Evolutionary conservation across 192 early-diverging fungal genomes (phyloP), one percentile per base, ranked within the genome.

Genomic region (Coemansia sp.): DNA sequence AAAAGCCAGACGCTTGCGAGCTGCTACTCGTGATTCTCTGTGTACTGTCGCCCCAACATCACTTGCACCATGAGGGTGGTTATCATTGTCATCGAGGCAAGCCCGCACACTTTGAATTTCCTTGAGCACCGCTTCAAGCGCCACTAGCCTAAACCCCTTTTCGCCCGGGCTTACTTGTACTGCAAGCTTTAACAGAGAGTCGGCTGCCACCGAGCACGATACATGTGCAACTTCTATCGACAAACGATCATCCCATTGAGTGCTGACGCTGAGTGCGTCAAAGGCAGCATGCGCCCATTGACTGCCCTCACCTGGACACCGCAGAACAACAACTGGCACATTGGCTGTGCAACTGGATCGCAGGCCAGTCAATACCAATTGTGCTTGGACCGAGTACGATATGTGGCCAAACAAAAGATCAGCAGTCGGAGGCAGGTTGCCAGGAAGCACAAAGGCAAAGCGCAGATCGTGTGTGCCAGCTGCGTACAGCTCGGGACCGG

Each of bases 301-400:
- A 9, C 65, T 59, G 19, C 72, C 72, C 21, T 64, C 62, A 1
- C 51, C 44, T 0, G 72, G 72, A 64, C 66, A 68, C 61, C 72
- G 61, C 35, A 68, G 53, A 33, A 74, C 51, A 13, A 34, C 45
- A 5, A 74, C 54, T 3, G 53, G 61, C 14, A 40, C 59, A 13
- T 59, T 54, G 4, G 45, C 46, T 4, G 61, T 45, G 17, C 51
- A 40, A 24, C 24, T 68, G n/a, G 60, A 53, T 29, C 72, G 60
- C 37, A 74, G 53, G 13, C 66, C 66, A 5, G 66, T 46, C 17
- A 59, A 29, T 7, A 63, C 21, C 16, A 74, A 36, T 14, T 64
- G 46, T 21, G 72, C 72, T 24, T 46, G 53, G 10, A 74, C 53
- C 6, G 37, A 50, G 56, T 74, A 74, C 14, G 57, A 33, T 19